Percentiles rank a stretch among this genome's conserved stretches.
Evolutionary conservation across 2,329 filamentous ascomycete genomes (phyloP).

Genomic region (Scedosporium dehoogii): DNA sequence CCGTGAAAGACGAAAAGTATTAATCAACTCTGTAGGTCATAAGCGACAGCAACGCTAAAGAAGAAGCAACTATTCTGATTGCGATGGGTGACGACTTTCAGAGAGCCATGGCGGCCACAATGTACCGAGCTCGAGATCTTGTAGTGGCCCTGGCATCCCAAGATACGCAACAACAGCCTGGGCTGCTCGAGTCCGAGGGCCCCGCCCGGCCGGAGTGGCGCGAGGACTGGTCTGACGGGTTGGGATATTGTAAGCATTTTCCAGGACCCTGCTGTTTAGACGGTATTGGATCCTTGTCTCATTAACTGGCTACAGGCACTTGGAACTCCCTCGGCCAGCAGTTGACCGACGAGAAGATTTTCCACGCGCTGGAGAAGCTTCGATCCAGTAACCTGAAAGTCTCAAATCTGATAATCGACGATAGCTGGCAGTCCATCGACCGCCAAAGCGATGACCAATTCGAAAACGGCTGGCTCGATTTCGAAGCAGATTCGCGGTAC

Average conservation of each 20-base stretch:
- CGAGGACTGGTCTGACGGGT: constrained; percentile 82
- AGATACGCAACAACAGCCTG: background rate
- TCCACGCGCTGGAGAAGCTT: constrained; percentile 63
- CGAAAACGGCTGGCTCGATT: constrained; percentile 62
- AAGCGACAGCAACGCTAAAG: constrained; percentile 54
- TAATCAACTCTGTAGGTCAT: constrained; percentile 30
- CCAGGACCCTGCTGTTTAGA: background rate
- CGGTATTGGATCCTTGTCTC: background rate
- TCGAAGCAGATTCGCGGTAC: constrained; percentile 70
- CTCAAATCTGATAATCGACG: constrained; percentile 85
- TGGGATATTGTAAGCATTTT: constrained; percentile 67
- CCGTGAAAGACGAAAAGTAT: constrained; percentile 9
- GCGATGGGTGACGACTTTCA: constrained; percentile 66
- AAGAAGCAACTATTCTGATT: constrained; percentile 54
- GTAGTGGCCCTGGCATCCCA: constrained; percentile 10
- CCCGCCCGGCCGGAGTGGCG: constrained; percentile 57
- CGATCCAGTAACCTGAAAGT: constrained; percentile 64
- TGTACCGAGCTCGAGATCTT: constrained; percentile 72
- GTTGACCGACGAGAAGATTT: constrained; percentile 70
- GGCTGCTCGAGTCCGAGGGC: constrained; percentile 18
- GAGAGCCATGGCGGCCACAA: constrained; percentile 64
- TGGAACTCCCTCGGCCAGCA: constrained; percentile 89
- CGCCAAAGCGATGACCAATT: constrained; percentile 39
- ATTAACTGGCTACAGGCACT: constrained; percentile 41
- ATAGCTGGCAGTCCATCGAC: constrained; percentile 84